phyloP scores from a whole-genome alignment of 106 monocot genomes.

The Ottelia alismoides region DNA sequence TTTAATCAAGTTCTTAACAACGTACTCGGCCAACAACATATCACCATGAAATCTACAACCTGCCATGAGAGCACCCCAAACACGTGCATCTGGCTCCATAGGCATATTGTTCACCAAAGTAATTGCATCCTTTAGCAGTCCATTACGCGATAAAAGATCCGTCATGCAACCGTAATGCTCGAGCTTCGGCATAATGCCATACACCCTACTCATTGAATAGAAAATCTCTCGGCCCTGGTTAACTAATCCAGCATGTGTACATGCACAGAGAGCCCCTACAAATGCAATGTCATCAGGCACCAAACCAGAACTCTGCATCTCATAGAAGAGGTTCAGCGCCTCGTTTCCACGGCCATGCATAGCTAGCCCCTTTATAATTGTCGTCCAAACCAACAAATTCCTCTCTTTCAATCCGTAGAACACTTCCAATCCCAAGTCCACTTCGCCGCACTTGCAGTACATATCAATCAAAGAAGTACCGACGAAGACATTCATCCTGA shows the following conservation, averaged over 20 bases:
- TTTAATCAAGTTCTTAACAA: constrained; percentile 15
- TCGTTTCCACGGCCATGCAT: constrained; percentile 37
- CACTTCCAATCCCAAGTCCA: constrained; percentile 16
- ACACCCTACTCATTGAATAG: constrained; percentile 27
- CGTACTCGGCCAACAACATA: constrained; percentile 26
- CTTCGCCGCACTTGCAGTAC: constrained; percentile 62
- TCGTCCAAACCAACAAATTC: constrained; percentile 48
- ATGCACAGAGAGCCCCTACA: constrained; percentile 35
- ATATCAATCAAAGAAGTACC: constrained; percentile 56
- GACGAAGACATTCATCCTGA: constrained; percentile 23
- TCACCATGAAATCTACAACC: constrained; percentile 26
- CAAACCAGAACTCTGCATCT: constrained; percentile 33
- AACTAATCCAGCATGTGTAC: constrained; percentile 40
- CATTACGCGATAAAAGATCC: no score
- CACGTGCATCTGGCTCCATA: constrained; percentile 21
- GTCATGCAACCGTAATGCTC: constrained; percentile 64
- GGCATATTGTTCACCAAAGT: constrained; percentile 25
- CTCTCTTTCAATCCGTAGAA: constrained; percentile 34
- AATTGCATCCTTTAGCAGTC: constrained; percentile 27
- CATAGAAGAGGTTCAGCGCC: constrained; percentile 29
- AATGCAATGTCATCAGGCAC: constrained; percentile 56
- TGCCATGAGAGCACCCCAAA: constrained; percentile 46
- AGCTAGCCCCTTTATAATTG: constrained; percentile 42
- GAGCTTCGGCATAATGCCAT: constrained; percentile 36
- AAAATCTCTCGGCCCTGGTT: constrained; percentile 36